A percentile compares a stretch with the other conserved stretches of the same genome.
phyloP scores from a whole-genome alignment of 2,329 filamentous ascomycete species.

The Ophiocordyceps robertsii region DNA sequence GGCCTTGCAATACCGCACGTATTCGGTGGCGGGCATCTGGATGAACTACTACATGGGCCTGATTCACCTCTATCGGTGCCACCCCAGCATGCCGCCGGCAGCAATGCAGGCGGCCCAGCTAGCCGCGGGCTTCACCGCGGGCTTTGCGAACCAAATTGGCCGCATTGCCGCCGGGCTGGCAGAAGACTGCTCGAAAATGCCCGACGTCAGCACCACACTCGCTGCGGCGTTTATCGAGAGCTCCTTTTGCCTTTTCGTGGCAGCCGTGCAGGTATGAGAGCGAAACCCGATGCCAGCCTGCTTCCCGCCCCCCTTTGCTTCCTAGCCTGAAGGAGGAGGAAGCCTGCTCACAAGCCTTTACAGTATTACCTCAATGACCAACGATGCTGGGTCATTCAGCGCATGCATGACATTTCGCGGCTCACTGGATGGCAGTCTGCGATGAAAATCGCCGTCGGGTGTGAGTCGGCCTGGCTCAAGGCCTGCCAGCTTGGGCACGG shows the following conservation, averaged over 20 bases:
- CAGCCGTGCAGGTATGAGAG: conserved; percentile 52
- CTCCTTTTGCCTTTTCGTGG: conserved; percentile 74
- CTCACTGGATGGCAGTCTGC: conserved; percentile 83
- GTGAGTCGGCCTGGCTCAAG: conserved; percentile 73
- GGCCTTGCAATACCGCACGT: conserved; percentile 69
- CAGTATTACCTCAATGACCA: conserved; percentile 47
- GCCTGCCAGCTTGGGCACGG: conserved; percentile 61
- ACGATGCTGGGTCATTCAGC: conserved; percentile 62
- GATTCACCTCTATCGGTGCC: conserved; percentile 68
- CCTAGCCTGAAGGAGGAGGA: background rate
- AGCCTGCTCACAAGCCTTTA: background rate
- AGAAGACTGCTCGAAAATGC: conserved; percentile 35
- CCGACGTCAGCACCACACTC: conserved; percentile 59
- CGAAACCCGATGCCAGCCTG: background rate
- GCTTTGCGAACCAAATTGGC: conserved; percentile 62
- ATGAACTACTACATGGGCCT: conserved; percentile 75
- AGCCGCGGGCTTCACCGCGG: conserved; percentile 57
- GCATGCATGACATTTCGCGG: conserved; percentile 61
- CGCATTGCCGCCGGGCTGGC: conserved; percentile 64
- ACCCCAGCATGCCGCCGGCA: conserved; percentile 83
- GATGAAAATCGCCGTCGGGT: conserved; percentile 67
- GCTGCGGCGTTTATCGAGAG: conserved; percentile 74
- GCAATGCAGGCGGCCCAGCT: conserved; percentile 78
- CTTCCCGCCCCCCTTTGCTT: too few species aligned
- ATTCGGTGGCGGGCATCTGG: conserved; percentile 80